A percentile compares a stretch with the other conserved stretches of the same genome.
phyloP scores from a whole-genome alignment of 306 rosid genomes.

The Heteromeles arbutifolia region DNA sequence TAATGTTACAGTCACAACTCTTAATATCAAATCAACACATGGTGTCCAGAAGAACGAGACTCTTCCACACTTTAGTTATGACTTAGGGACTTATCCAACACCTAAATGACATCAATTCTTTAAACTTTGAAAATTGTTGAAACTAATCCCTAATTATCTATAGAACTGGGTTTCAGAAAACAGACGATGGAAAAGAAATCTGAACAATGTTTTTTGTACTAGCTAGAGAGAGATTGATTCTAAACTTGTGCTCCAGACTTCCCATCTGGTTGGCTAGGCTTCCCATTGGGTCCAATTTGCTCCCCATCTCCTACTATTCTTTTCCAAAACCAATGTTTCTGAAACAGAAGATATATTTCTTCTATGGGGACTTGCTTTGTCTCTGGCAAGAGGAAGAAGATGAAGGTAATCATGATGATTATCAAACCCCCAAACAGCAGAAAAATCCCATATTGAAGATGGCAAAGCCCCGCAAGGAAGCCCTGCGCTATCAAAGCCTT shows the following conservation, averaged over 20 bases:
- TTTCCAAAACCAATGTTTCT: constrained; percentile 89
- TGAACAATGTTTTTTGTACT: not conserved
- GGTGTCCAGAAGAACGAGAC: not conserved
- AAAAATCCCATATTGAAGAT: constrained; percentile 83
- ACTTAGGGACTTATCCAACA: not conserved
- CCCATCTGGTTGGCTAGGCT: not conserved
- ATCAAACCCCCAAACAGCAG: constrained; percentile 69
- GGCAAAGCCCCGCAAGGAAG: constrained; percentile 74
- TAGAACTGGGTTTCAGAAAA: not conserved
- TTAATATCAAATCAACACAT: not conserved
- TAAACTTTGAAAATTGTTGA: not conserved
- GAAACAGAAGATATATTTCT: constrained; percentile 77
- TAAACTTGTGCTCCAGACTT: constrained; percentile 9
- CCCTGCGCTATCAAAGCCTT: constrained; percentile 89
- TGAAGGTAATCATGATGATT: constrained; percentile 60
- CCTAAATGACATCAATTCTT: not conserved
- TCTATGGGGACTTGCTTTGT: constrained; percentile 94
- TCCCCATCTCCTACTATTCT: constrained; percentile 33
- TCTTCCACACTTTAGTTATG: not conserved
- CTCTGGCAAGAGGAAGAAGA: constrained; percentile 84
- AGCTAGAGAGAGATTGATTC: not conserved
- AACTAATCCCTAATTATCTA: not conserved
- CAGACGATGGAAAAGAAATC: not conserved
- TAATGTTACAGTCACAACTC: not conserved
- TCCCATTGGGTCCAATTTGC: constrained; percentile 18